Base-by-base conservation (phyloP, 1,284 basidiomycete genomes). In the Sanguinoderma infundibulare region DNA sequence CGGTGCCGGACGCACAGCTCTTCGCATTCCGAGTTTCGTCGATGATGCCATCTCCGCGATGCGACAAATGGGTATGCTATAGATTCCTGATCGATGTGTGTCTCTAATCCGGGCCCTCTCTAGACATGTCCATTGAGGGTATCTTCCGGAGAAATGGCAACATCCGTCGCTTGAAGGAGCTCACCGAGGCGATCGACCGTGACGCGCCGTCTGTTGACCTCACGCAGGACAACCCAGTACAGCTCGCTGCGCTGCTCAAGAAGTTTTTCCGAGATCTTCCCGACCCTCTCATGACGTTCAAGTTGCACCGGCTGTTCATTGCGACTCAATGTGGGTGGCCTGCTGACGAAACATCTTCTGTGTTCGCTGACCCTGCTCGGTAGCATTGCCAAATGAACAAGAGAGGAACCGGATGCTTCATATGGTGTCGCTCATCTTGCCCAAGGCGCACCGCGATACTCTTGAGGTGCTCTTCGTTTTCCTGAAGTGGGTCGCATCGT, bases 71-170 rank as follows among this genome's bases (percentile, higher is more conserved):
- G 97, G 95, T 96, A 65, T 72, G 92, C 83, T 53, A 53, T 32
- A 22, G 32, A 32, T n/a, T 61, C 10, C 7, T 10, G 34, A 30
- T 39, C 5, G 22, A 14, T n/a, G 3, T 15, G 15, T 40, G 3
- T 39, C 35, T 30, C 49, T 59, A 53, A 44, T 60, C 47, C 22
- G 22, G 42, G 59, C 58, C 56, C 32, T 5, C 14, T 34, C 14
- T 68, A 97, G 95, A 99, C 77, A 95, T 99, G 91, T 98, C 97
- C 5, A 85, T 99, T 39, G 98, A 99, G 77, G 97, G 97, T 62
- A 98, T 99, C 65, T 99, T 99, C 85, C 87, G 97, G 57, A 96
- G 98, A 81, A 98, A 98, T 74, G 97, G 97, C 59, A 98, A 99
- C 74, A 98, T 99, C 72, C 87, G 96, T 55, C 86, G 95, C 59